A percentile compares a stretch with the other conserved stretches of the same genome.
Conservation (phyloP, 306 rosid genomes). For the Herpetospermum pedunculosum region DNA sequence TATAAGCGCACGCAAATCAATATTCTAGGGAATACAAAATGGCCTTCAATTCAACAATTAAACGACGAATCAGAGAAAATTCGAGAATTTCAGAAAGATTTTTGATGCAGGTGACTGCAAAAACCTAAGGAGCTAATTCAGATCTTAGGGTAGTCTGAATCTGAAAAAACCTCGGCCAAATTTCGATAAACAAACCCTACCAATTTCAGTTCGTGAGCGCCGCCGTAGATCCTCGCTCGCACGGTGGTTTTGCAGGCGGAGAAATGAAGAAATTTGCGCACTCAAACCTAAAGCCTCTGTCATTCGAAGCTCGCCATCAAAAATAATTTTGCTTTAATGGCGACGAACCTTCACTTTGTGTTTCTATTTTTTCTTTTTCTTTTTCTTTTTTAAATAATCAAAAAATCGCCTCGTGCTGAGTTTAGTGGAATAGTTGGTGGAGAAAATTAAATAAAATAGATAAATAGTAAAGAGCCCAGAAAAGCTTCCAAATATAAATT, state of each 20-base stretch:
- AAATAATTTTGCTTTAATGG: not conserved
- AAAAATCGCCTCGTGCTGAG: not conserved
- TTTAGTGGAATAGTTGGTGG: slow-evolving; percentile 12
- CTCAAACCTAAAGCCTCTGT: slow-evolving; percentile 9
- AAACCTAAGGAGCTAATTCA: slow-evolving; percentile 4
- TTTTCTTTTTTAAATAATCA: not conserved
- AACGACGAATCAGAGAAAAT: not conserved
- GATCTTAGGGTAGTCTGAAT: slow-evolving; percentile 10
- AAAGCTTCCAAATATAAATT: not conserved
- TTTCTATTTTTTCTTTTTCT: not conserved
- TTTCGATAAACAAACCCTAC: slow-evolving; percentile 1
- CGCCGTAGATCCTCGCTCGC: slow-evolving; percentile 1
- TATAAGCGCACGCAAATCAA: not conserved
- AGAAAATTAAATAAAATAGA: not conserved
- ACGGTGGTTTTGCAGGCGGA: not conserved
- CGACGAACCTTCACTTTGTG: slow-evolving; percentile 6
- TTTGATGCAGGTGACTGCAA: not conserved
- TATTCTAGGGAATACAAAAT: not conserved
- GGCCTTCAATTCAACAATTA: slow-evolving; percentile 4
- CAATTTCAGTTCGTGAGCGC: not conserved
- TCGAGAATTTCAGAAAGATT: not conserved
- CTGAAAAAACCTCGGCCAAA: not conserved
- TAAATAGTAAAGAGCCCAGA: not conserved
- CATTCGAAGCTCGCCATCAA: slow-evolving; percentile 1
- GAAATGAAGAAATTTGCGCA: not conserved